Conservation (phyloP, 2,329 filamentous ascomycete species). For the Hypoxylon sp. region DNA sequence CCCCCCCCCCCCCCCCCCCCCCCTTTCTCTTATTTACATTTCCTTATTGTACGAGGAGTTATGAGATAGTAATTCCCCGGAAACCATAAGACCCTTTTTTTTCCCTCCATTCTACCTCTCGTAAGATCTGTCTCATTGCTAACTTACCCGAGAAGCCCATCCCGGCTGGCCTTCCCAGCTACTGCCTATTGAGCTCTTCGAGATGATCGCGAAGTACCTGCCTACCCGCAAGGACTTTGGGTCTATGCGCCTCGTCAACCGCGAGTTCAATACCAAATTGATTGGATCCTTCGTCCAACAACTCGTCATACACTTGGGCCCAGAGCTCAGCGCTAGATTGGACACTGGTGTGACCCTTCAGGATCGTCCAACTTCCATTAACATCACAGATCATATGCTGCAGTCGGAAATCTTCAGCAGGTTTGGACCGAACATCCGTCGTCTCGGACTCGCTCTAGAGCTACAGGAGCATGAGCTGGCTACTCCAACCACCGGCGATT, state of each 20-base stretch:
- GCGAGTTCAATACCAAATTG: conserved; percentile 64
- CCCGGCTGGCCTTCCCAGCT: conserved; percentile 28
- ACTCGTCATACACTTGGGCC: conserved; percentile 55
- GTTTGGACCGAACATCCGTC: conserved; percentile 72
- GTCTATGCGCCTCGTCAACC: conserved; percentile 37
- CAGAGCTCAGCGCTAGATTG: conserved; percentile 72
- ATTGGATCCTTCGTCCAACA: conserved; percentile 70
- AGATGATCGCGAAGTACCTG: conserved; percentile 68
- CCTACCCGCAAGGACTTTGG: conserved; percentile 54
- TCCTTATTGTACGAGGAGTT: neutral
- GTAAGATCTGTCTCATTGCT: neutral
- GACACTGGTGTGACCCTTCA: conserved; percentile 50
- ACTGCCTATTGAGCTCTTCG: conserved; percentile 75
- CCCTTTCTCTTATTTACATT: neutral
- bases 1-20: no score
- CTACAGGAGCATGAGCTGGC: conserved; percentile 69
- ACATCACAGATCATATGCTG: conserved; percentile 47
- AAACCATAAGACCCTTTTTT: neutral
- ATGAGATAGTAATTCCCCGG: no score
- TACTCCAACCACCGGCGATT: conserved; percentile 69
- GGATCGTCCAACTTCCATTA: conserved; percentile 18
- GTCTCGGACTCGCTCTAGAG: conserved; percentile 78
- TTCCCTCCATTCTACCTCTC: neutral
- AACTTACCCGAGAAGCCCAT: conserved; percentile 1
- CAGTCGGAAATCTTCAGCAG: conserved; percentile 69